A percentile compares a stretch with the other conserved stretches of the same genome.
Evolutionary conservation across 768 basidiomycete species (phyloP).

Genomic region (Paxillus rubicundulus): DNA sequence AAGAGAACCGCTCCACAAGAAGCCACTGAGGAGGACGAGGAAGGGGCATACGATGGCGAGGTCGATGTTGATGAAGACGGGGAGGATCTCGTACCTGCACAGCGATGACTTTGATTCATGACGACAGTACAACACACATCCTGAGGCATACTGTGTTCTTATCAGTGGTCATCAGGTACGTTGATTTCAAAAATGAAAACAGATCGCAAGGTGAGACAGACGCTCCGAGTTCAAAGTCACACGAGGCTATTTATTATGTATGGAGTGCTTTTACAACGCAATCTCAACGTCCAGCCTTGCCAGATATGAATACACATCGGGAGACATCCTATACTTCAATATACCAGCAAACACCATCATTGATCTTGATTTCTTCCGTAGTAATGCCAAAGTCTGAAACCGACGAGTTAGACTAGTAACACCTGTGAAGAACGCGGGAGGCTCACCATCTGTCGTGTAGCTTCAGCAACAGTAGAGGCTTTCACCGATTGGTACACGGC

Average conservation of each 20-base stretch:
- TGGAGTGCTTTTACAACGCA: constrained; percentile 45
- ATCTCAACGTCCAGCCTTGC: constrained; percentile 85
- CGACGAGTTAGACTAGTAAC: constrained; percentile 16
- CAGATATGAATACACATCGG: constrained; percentile 87
- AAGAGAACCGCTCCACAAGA: constrained; percentile 24
- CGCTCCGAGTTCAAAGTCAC: neutral
- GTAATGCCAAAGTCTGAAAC: constrained; percentile 55
- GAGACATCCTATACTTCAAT: constrained; percentile 84
- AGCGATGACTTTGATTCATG: constrained; percentile 20
- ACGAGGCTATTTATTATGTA: no score
- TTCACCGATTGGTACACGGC: constrained; percentile 79
- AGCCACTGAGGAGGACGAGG: constrained; percentile 30
- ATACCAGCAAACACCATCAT: constrained; percentile 88
- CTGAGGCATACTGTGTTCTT: constrained; percentile 2
- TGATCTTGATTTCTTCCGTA: constrained; percentile 80
- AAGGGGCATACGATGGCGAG: constrained; percentile 25
- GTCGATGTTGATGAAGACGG: constrained; percentile 20
- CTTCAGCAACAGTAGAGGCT: constrained; percentile 65
- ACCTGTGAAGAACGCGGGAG: constrained; percentile 3
- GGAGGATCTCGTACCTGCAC: constrained; percentile 28
- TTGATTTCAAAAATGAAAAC: neutral
- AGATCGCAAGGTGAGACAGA: neutral
- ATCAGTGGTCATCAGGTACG: constrained; percentile 15
- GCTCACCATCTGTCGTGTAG: constrained; percentile 72
- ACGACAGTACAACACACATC: neutral